Percentiles rank a stretch among this genome's conserved stretches.
Evolutionary conservation across 2,329 filamentous ascomycete species (phyloP).

Genomic region (Fusarium sterilihyphosum): DNA sequence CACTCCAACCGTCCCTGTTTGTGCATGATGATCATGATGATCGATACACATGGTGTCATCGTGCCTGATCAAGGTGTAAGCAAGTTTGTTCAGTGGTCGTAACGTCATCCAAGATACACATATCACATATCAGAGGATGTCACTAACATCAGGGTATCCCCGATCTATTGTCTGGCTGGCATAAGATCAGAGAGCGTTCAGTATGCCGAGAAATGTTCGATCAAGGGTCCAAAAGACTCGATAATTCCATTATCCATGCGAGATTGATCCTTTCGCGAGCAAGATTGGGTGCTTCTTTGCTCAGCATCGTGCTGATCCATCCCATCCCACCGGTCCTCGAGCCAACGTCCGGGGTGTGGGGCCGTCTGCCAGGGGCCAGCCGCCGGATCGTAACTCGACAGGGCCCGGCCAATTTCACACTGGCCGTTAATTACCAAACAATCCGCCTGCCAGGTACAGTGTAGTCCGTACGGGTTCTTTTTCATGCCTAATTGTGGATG

Average conservation of each 20-base stretch:
- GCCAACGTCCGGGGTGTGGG: conserved; percentile 43
- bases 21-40: background rate
- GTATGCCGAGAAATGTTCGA: conserved; percentile 1
- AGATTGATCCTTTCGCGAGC: conserved; percentile 10
- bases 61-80: conserved; percentile 8
- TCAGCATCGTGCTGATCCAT: background rate
- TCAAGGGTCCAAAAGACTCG: conserved; percentile 17
- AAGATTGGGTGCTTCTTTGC: conserved; percentile 25
- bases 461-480: background rate
- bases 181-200: conserved; percentile 2
- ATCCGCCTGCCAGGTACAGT: conserved; percentile 12
- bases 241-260: conserved; percentile 20
- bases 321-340: conserved; percentile 24
- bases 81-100: conserved; percentile 7
- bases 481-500: conserved; percentile 33
- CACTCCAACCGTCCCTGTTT: background rate
- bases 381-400: conserved; percentile 23
- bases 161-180: conserved; percentile 12
- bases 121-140: background rate
- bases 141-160: conserved; percentile 3
- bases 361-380: conserved; percentile 37
- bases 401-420: conserved; percentile 23
- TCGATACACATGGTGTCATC: conserved; percentile 12
- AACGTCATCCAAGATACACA: background rate
- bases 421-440: conserved; percentile 24